Evolutionary conservation across 257 asterid species (phyloP), one percentile per base, ranked within the genome.

Genomic region (Primulina eburnea): DNA sequence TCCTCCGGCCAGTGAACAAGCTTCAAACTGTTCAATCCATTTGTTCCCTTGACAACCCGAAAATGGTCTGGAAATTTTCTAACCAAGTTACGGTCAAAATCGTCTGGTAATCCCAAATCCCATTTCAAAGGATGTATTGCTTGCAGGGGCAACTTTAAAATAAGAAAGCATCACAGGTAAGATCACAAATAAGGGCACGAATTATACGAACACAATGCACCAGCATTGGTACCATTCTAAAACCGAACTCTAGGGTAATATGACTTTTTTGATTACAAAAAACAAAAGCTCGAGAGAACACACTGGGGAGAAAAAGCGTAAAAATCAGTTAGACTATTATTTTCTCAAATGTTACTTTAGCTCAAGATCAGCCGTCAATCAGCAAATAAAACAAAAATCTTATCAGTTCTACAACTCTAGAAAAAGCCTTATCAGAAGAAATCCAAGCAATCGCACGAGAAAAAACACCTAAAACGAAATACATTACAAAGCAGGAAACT

Each of bases 71-170:
- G 89, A 71, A 81, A 78, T 70, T 79, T 86, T 57, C 56, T 86
- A 2, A 85, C 76, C 34, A 92, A 69, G 38, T 77, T 84, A 78
- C 83, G 76, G 72, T 89, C 96, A 8, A 84, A 90, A 78, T 93
- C 92, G 65, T 87, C 90, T 0, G 97, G 97, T 83, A 90, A 71
- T 50, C 99, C 97, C 26, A 93, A 81, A 82, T 93, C 99, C 97
- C 97, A 90, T 81, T 90, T 93, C 71, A 93, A 70, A 6, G 86
- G 88, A 78, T 87, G 92, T 32, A 93, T 70, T 12, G 90, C 79
- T 58, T 79, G 86, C 73, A 90, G 66, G 29, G 96, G 95, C 71
- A 90, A 80, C 98, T 92, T 86, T 33, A 52, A 67, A 65, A 82
- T 63, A 50, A 6, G 32, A 61, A 75, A 67, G 21, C 56, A 64